A percentile compares a stretch with the other conserved stretches of the same genome.
Conservation (phyloP, 345 rosid genomes). For the Gossypium anomalum region DNA sequence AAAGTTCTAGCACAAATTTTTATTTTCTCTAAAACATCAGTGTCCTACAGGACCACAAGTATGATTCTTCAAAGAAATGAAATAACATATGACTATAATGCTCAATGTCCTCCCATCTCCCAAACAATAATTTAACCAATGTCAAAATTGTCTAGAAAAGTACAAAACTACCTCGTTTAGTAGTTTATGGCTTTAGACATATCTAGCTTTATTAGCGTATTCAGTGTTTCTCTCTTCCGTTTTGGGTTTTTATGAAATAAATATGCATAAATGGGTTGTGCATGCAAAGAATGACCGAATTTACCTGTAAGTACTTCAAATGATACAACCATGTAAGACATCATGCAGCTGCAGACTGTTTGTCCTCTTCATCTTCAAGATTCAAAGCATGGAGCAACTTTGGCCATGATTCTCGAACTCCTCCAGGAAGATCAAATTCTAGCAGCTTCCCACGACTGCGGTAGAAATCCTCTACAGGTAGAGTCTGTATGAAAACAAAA, state of each 20-base stretch:
- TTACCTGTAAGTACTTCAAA: constrained; percentile 23
- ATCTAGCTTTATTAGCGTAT: constrained; percentile 9
- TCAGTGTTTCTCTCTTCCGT: neutral
- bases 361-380: constrained; percentile 54
- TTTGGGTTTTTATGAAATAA: constrained; percentile 14
- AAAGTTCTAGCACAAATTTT: no score
- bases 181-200: constrained; percentile 8
- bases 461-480: constrained; percentile 88
- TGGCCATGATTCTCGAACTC: constrained; percentile 97
- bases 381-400: constrained; percentile 84
- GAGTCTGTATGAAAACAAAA: constrained; percentile 48
- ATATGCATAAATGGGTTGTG: constrained; percentile 30
- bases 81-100: no score
- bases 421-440: constrained; percentile 94
- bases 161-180: constrained; percentile 5
- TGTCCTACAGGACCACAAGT: no score
- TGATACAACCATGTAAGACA: constrained; percentile 1
- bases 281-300: constrained; percentile 60
- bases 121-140: neutral
- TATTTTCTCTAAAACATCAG: no score
- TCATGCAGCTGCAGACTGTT: constrained; percentile 67
- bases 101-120: neutral
- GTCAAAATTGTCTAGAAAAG: neutral
- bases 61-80: no score
- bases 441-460: constrained; percentile 67